These are phyloP conservation scores for Coemansia sp. DNA, from an alignment of 192 early-diverging fungal genomes.

Conservation along the genomic window DNA sequence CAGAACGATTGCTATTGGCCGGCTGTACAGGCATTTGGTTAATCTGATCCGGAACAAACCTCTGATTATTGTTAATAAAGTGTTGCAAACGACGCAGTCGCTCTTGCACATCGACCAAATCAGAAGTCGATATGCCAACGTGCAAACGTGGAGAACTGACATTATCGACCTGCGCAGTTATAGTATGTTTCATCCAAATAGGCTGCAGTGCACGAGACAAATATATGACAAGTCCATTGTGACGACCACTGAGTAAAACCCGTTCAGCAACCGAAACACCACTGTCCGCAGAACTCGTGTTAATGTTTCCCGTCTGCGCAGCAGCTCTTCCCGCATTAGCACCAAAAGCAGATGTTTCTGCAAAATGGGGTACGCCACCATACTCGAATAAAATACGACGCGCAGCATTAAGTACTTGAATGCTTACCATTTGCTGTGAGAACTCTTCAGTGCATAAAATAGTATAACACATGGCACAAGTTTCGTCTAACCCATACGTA, in stretches of 20 bases:
- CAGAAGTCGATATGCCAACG: slow-evolving; percentile 35
- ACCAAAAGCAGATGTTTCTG: slow-evolving; percentile 29
- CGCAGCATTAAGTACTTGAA: slow-evolving; percentile 36
- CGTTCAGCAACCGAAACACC: slow-evolving; percentile 11
- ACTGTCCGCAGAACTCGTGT: background rate
- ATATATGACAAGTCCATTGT: slow-evolving; percentile 77
- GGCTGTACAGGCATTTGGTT: slow-evolving; percentile 54
- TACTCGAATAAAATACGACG: slow-evolving; percentile 46
- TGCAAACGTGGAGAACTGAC: slow-evolving; percentile 19
- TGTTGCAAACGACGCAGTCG: slow-evolving; percentile 50
- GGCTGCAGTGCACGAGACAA: slow-evolving; percentile 70
- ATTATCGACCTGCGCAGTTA: slow-evolving; percentile 2
- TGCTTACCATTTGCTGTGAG: slow-evolving; percentile 7
- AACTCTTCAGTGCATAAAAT: slow-evolving; percentile 59
- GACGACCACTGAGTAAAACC: slow-evolving; percentile 63
- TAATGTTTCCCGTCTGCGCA: background rate
- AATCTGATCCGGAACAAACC: slow-evolving; percentile 55
- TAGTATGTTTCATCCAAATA: slow-evolving; percentile 64
- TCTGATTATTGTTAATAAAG: slow-evolving; percentile 52
- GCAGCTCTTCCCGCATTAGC: background rate
- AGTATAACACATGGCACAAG: slow-evolving; percentile 84
- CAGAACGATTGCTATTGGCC: slow-evolving; percentile 30
- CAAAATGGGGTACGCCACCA: slow-evolving; percentile 47
- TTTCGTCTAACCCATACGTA: slow-evolving; percentile 64
- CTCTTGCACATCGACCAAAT: slow-evolving; percentile 50